A percentile compares a stretch with the other conserved stretches of the same genome.
These are phyloP conservation scores for Datura wrightii DNA, from an alignment of 257 asterid species.

Conservation along the genomic window DNA sequence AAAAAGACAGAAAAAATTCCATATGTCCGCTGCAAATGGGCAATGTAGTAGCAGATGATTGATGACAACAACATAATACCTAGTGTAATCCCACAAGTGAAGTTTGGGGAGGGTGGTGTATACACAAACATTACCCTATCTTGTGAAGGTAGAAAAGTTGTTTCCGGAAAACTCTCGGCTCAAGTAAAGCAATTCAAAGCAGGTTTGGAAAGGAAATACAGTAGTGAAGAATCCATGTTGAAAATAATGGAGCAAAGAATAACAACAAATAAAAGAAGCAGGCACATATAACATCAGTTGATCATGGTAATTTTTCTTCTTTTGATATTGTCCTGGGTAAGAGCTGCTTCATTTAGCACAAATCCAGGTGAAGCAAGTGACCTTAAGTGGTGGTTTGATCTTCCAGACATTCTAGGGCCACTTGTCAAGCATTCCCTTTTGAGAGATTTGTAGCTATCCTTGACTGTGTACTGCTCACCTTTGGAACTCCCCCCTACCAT, in stretches of 20 bases:
- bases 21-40: not conserved
- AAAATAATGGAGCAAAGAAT: too few species aligned
- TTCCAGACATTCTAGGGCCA: not conserved
- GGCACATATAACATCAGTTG: not conserved
- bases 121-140: too few species aligned
- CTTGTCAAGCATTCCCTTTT: not conserved
- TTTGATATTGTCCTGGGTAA: not conserved
- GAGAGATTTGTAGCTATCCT: not conserved
- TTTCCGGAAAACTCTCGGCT: too few species aligned
- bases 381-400: not conserved
- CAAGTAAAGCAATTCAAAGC: too few species aligned
- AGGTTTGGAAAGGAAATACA: too few species aligned
- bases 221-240: too few species aligned
- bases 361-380: not conserved
- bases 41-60: not conserved
- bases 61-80: not conserved
- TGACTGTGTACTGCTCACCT: not conserved
- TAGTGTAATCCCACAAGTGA: too few species aligned
- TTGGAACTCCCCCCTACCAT: not conserved
- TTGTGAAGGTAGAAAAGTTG: too few species aligned
- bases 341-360: not conserved
- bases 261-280: too few species aligned
- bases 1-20: not conserved
- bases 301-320: not conserved
- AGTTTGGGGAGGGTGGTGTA: too few species aligned